Evolutionary conservation across 331 rosid genomes (phyloP), one percentile per base, ranked within the genome.

Genomic region (Acacia concinna): DNA sequence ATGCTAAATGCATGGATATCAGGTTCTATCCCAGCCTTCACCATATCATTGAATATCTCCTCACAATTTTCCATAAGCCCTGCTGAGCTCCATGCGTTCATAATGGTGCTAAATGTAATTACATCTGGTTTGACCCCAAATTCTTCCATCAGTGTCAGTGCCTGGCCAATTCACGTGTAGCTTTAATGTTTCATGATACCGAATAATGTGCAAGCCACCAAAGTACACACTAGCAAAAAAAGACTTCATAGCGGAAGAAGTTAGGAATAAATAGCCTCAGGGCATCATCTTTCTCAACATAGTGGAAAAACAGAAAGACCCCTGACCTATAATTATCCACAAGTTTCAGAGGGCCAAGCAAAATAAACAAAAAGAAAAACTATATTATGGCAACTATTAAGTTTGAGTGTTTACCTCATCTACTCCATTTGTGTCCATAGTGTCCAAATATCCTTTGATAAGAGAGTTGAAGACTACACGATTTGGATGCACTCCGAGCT

Each of bases 51-150:
- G 84, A 95, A 95, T 86, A 95, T 86, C 84, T 86, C 94, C 86
- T 81, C 91, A 47, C 98, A 90, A 71, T 93, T 93, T 71, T 87
- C 80, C 98, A 93, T 95, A 54, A 88, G 90, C 80, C 97, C 98
- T 1, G 88, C 90, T 52, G 98, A 93, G 88, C 97, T 90, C 98
- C 99, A 95, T 51, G 87, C 97, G 69, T 95, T 87, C 99, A 95
- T 93, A 80, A 95, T 91, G 79, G 97, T 93, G 91, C 99, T 93
- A 87, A 90, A 95, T 78, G 99, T 95, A 71, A 95, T 80, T 44
- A 95, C 98, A 87, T 95, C 98, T 17, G 98, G 97, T 71, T 95
- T 91, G 78, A 90, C 88, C 63, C 92, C 99, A 77, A 88, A 90
- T 76, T 93, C 93, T 87, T 95, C 94, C 98, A 95, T 95, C 89